Evolutionary conservation across 202 grass and related monocot species (phyloP), one percentile per base, ranked within the genome.

Genomic region (Schoenoplectus triqueter): DNA sequence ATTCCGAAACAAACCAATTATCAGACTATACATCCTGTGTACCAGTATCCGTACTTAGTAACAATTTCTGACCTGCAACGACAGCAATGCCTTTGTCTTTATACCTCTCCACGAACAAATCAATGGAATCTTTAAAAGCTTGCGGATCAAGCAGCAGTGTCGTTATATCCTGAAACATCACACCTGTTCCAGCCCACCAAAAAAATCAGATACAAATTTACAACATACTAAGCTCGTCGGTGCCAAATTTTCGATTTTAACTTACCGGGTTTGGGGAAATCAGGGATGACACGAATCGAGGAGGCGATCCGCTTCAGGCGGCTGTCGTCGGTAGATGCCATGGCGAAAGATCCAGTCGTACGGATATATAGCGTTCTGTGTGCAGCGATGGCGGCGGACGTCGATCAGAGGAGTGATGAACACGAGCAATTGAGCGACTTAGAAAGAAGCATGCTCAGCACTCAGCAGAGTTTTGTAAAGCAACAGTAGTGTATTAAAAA

Each of bases 241-340:
- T 7, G 19, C 48, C 84, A 14, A 21, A 64, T 6, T 62, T 66
- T 86, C 14, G 60, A 54, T 78, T n/a, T 67, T 41, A 47, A 74
- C 80, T 42, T 17, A 99, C 96, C 96, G 31, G 96, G 96, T 88
- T 94, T 99, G 80, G 96, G 96, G 74, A 94, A 99, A 84, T 99
- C 86, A n/a, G 86, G 91, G 87, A 99, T 99, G 84, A 95, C 91
- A 84, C 96, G 91, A 86, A 99, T 99, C 78, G 91, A 85, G 59
- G 90, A 80, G 5, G 93, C 86, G 88, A 99, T 96, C 82, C 87
- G 78, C 78, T 84, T 76, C 51, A 99, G 79, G 87, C 96, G 96
- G 79, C 39, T 86, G 69, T 99, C 91, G 15, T 51, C 48, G 2
- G 47, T 47, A 10, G 66, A 48, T 57, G 83, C 83, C 86, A 88